Evolutionary conservation across 192 early-diverging fungal genomes (phyloP), one percentile per base, ranked within the genome.

Genomic region (Coemansia furcata): DNA sequence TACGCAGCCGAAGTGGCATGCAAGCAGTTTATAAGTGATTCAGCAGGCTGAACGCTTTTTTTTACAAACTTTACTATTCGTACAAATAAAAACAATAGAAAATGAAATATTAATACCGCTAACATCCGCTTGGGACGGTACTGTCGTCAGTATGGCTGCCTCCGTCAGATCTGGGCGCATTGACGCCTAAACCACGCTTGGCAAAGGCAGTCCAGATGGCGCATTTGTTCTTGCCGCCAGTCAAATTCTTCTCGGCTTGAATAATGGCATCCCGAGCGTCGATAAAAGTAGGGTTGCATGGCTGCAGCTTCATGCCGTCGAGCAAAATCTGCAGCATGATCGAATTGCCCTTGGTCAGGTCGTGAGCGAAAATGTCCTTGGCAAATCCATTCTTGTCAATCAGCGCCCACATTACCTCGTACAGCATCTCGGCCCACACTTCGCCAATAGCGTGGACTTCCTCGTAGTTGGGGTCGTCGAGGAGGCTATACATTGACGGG

Each of bases 251-350:
- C 64, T 91, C 88, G 7, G 89, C 89, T 42, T 84, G 82, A 38
- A 89, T 47, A 67, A 91, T 87, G 57, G 89, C 89, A 61, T 89
- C 76, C 44, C 89, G 82, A 1, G 90, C 88, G 14, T 82, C 50
- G 23, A 89, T 47, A 66, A 91, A 90, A 37, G 78, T 85, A 4
- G 90, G 90, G 55, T 77, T 85, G 78, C 89, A 90, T 6, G 88
- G 89, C 76, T 89, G 87, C 17, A 89, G 63, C 68, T 87, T 85
- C 74, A 90, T 74, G 7, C 78, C 83, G 44, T 84, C 84, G 36
- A 90, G 66, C 36, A 89, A 52, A 12, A 89, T 57, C 62, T 85
- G 85, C 26, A 89, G 66, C 67, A 81, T 73, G 12, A 80, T 40
- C 14, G 66, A 71, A 83, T 90, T 89, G 47, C 88, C 89, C 54